Evolutionary conservation across 345 rosid species (phyloP), one percentile per base, ranked within the genome.

Genomic region (Eucalyptus dawsonii): DNA sequence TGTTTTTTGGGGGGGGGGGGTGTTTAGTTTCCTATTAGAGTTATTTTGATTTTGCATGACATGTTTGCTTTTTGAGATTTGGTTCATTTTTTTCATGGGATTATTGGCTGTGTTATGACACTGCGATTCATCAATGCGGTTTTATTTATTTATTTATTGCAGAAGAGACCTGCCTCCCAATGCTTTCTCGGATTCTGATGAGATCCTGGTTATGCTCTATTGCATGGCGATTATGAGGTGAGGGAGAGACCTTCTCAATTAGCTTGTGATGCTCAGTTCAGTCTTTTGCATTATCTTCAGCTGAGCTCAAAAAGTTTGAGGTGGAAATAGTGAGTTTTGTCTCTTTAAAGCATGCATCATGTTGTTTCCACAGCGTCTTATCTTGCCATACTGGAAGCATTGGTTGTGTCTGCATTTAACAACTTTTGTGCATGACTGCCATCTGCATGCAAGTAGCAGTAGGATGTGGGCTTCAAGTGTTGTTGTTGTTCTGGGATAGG

Each of bases 171-270:
- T 89, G 56, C 86, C 80, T 83, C 89, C 91, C 5, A 85, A 88
- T 69, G 95, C 92, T 91, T 95, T 91, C 58, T 91, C 94, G 15
- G 91, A 92, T 89, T 96, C 97, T 8, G 98, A 97, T 89, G 96
- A 95, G 91, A 92, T 97, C 92, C 92, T 97, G 85, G 94, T 95
- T 21, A 96, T 95, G 97, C 91, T 97, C 58, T 96, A 96, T 88
- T 93, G 96, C 53, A 96, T 96, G 98, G 95, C 97, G 54, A 94
- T 97, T 92, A 91, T 96, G 93, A 98, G 99, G 99, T 97, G 86
- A 92, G 86, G 62, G 69, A 9, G n/a, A 54, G 53, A 16, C 86
- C 14, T 50, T n/a, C 87, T 60, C 81, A 7, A 76, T 76, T 40
- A 76, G 29, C 47, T 76, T 37, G 85, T 6, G 47, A 76, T 76